Percentiles rank a stretch among this genome's conserved stretches.
Conservation (phyloP, 129 eudicot species). For the Gnaphalium uliginosum region DNA sequence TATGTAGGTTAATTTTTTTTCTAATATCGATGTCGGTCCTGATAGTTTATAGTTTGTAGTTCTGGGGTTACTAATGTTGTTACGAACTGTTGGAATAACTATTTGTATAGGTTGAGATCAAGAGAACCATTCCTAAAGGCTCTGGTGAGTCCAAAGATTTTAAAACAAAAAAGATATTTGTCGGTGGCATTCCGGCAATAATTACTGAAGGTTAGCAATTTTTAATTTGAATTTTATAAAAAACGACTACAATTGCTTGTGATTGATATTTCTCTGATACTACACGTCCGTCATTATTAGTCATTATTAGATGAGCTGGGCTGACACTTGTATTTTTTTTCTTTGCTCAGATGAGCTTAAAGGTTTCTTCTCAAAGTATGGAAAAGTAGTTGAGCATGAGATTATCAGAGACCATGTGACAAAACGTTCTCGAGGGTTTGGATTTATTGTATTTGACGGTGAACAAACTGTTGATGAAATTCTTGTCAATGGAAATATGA, state of each 20-base stretch:
- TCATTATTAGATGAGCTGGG: neutral
- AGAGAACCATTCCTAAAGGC: constrained; percentile 94
- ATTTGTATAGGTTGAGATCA: constrained; percentile 84
- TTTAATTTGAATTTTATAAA: neutral
- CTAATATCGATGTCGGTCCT: neutral
- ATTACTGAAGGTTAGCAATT: constrained; percentile 70
- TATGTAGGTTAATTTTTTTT: neutral
- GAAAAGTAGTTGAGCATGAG: constrained; percentile 84
- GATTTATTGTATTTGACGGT: constrained; percentile 79
- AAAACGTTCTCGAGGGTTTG: constrained; percentile 94
- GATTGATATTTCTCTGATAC: neutral
- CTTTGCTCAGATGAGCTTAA: constrained; percentile 61
- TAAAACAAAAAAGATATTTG: constrained; percentile 89
- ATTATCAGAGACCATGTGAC: constrained; percentile 92
- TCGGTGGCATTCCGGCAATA: constrained; percentile 85
- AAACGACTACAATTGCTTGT: neutral
- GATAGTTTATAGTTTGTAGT: neutral
- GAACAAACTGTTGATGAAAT: constrained; percentile 83
- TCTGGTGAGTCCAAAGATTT: constrained; percentile 82
- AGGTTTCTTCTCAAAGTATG: constrained; percentile 78
- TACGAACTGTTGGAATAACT: neutral
- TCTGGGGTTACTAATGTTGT: neutral
- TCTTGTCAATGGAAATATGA: constrained; percentile 76
- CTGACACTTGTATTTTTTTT: neutral
- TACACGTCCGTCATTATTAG: neutral